phyloP scores from a whole-genome alignment of 768 basidiomycete genomes.

The Rhodotorula kratochvilovae region DNA sequence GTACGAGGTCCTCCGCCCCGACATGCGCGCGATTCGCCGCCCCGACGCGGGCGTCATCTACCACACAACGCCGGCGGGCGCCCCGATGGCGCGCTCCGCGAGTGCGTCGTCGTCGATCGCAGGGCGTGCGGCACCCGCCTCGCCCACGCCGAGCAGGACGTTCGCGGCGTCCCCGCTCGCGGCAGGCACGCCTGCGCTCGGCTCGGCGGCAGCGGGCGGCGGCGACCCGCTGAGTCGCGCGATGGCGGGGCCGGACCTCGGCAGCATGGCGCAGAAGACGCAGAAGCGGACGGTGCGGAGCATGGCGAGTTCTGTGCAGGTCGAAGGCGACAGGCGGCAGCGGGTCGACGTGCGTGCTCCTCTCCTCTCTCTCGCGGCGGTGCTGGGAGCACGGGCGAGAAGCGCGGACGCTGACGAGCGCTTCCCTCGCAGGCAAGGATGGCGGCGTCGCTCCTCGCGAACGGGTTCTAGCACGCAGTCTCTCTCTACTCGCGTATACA shows the following conservation, averaged over 20 bases:
- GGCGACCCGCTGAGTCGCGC: conserved; percentile 22
- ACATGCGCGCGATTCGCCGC: conserved; percentile 55
- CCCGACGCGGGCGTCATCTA: conserved; percentile 31
- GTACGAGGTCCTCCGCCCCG: conserved; percentile 73
- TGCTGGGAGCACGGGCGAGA: not conserved
- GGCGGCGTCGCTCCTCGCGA: conserved; percentile 39
- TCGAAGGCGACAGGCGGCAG: conserved; percentile 62
- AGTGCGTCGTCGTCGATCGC: conserved; percentile 48
- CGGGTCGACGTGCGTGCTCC: conserved; percentile 71
- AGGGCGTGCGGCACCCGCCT: conserved; percentile 45
- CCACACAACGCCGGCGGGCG: conserved; percentile 56
- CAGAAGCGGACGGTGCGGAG: conserved; percentile 35
- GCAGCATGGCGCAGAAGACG: conserved; percentile 23
- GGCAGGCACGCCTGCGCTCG: conserved; percentile 25
- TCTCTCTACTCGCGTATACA: not conserved
- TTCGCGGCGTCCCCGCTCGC: conserved; percentile 11
- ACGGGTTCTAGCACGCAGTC: conserved; percentile 23
- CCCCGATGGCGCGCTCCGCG: conserved; percentile 41
- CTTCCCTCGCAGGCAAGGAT: conserved; percentile 24
- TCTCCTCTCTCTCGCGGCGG: conserved; percentile 47
- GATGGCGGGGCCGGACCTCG: not conserved
- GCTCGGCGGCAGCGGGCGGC: conserved; percentile 45
- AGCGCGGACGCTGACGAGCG: not conserved
- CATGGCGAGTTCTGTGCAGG: conserved; percentile 69
- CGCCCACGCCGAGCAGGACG: conserved; percentile 37